Evolutionary conservation across 257 asterid species (phyloP).

Genomic region (Capsicum pubescens): DNA sequence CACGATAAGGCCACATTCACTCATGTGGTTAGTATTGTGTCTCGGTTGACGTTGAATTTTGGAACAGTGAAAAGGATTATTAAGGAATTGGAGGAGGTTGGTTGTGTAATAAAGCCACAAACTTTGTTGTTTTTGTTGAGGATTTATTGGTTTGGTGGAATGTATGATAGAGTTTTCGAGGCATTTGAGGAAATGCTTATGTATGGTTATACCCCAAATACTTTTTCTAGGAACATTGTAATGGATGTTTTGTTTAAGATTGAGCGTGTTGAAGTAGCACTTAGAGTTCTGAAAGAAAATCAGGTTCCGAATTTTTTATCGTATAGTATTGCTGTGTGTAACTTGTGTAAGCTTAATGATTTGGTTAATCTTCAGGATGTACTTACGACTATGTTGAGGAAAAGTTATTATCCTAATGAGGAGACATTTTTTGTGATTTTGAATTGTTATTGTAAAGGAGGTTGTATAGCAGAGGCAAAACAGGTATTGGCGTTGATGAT

Average conservation of each 20-base stretch:
- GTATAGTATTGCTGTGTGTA: constrained; percentile 64
- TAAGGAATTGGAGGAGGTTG: constrained; percentile 50
- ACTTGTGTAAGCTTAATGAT: constrained; percentile 69
- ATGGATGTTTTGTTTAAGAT: constrained; percentile 70
- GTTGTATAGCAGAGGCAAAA: constrained; percentile 55
- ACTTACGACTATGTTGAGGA: constrained; percentile 53
- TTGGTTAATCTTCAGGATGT: constrained; percentile 46
- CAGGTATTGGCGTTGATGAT: constrained; percentile 68
- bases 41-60: constrained; percentile 52
- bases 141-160: constrained; percentile 70
- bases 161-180: constrained; percentile 64
- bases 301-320: constrained; percentile 68
- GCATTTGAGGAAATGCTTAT: constrained; percentile 52
- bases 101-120: constrained; percentile 61
- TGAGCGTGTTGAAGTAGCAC: constrained; percentile 55
- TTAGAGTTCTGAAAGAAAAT: constrained; percentile 53
- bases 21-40: constrained; percentile 62
- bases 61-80: constrained; percentile 55
- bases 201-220: constrained; percentile 63
- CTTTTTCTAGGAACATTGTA: constrained; percentile 58
- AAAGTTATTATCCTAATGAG: constrained; percentile 60
- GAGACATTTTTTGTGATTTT: constrained; percentile 61
- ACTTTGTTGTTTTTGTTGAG: constrained; percentile 73
- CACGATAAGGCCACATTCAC: constrained; percentile 59
- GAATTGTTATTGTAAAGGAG: constrained; percentile 62